These are phyloP conservation scores for Basidiobolus meristosporus DNA, from an alignment of 371 early-diverging fungal genomes.

Conservation along the genomic window DNA sequence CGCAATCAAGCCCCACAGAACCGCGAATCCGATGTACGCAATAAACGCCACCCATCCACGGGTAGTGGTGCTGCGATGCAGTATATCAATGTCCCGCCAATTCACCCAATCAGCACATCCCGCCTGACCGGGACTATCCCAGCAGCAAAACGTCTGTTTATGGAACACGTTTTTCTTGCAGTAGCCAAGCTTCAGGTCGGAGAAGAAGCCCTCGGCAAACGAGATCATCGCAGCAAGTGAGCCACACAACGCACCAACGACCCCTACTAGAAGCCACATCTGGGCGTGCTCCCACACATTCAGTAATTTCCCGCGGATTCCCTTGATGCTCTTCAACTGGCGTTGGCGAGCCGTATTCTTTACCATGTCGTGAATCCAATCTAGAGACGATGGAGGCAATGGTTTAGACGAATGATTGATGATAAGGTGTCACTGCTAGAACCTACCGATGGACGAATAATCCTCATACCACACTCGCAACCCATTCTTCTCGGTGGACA, in stretches of 20 bases:
- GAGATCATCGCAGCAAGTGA: slow-evolving; percentile 75
- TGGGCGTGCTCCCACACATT: slow-evolving; percentile 54
- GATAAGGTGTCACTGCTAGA: slow-evolving; percentile 15
- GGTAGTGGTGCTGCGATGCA: too few species aligned
- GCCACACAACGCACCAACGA: slow-evolving; percentile 55
- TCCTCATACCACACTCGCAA: slow-evolving; percentile 38
- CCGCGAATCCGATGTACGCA: too few species aligned
- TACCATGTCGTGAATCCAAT: slow-evolving; percentile 82
- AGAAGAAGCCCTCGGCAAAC: slow-evolving; percentile 64
- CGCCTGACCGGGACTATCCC: too few species aligned
- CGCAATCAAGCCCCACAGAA: too few species aligned
- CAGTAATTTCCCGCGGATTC: slow-evolving; percentile 23
- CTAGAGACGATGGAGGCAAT: slow-evolving; percentile 25
- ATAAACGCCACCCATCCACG: too few species aligned
- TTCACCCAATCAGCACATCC: too few species aligned
- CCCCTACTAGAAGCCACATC: slow-evolving; percentile 67
- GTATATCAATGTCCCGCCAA: too few species aligned
- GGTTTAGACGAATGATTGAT: too few species aligned
- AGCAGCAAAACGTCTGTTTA: too few species aligned
- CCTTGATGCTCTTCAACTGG: slow-evolving; percentile 18
- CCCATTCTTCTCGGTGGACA: slow-evolving; percentile 37
- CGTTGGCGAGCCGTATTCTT: slow-evolving; percentile 58
- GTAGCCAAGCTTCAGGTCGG: slow-evolving; percentile 69
- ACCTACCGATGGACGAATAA: slow-evolving; percentile 59
- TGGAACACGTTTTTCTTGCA: too few species aligned